Evolutionary conservation across 805 yeast genomes (phyloP).

Genomic region (Monosporozyma solicola): DNA sequence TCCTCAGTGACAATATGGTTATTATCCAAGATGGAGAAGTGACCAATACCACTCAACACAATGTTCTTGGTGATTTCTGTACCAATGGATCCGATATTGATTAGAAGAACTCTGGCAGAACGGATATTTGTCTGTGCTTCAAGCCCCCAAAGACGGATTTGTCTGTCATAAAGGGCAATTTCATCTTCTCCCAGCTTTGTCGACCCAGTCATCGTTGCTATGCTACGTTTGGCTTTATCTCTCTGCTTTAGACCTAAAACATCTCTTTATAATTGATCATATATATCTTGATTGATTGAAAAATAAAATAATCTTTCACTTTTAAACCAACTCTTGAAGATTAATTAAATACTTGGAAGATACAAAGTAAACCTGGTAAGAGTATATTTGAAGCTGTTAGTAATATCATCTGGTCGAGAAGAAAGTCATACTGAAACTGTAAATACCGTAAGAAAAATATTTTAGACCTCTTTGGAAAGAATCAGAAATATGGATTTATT

Average conservation of each 20-base stretch:
- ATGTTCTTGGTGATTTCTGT: constrained; percentile 77
- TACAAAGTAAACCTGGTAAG: no score
- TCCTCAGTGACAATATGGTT: constrained; percentile 41
- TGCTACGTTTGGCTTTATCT: neutral
- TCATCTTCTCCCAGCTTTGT: constrained; percentile 47
- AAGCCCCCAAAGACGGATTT: constrained; percentile 91
- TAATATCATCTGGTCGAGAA: neutral
- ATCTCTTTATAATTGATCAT: neutral
- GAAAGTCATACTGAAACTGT: neutral
- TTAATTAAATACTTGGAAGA: neutral
- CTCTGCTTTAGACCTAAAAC: neutral
- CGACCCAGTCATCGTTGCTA: neutral
- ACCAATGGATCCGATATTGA: constrained; percentile 71
- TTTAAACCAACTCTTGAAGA: neutral
- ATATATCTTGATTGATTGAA: neutral
- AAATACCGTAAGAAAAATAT: neutral
- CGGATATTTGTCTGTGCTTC: constrained; percentile 78
- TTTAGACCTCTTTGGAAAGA: neutral
- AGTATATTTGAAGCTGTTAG: neutral
- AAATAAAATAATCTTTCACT: neutral
- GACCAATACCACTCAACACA: constrained; percentile 81
- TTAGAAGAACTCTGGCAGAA: constrained; percentile 57
- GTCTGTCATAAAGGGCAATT: constrained; percentile 87
- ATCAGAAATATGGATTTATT: constrained; percentile 54
- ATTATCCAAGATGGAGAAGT: constrained; percentile 58